Base-by-base conservation (phyloP, 495 filamentous ascomycete genomes). In the Tuber indicum region DNA sequence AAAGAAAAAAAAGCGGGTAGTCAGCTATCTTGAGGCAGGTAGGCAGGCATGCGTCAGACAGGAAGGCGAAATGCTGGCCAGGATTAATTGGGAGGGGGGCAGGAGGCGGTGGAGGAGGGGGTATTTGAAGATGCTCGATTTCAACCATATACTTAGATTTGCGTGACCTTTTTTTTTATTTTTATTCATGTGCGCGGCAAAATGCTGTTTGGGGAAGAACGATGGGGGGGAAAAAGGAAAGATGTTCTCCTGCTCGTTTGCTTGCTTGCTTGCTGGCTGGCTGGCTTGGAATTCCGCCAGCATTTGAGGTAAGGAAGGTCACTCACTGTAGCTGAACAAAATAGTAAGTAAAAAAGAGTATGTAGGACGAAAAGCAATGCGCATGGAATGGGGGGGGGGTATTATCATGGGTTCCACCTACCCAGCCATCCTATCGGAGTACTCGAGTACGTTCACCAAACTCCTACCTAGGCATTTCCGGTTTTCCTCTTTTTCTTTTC, bases 131-230 rank as follows among this genome's bases (percentile, higher is more conserved):
- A 66, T 62, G n/a, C 17, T 36, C 58, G 58, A 66, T 66, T 66
- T 66, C 58, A 66, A 66, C 26, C 58, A 66, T 36, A 66, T 66
- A 66, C 10, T 36, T 66, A 66, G 58, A 66, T 66, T 66, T 66
- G 26, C 26, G 26, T 36, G 58, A 66, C 12, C 26, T 12, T 66
- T 66, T 66, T 66, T 66, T 62, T 41, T 41, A 41, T 41, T 66
- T 66, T 32, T 17, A 66, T 66, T 66, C 32, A 36, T 66, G 52
- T 62, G 58, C 14, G 58, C 58, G 26, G 58, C 26, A 66, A 66
- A 66, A 36, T 3, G 26, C 12, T 66, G 12, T 66, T 66, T 36
- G 26, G 58, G 26, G 26, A 19, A 32, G 58, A 62, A 32, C 32
- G 58, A 62, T 62, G 26, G 26, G 23, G 7, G 49, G 8, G 8